Base-by-base conservation (phyloP, 2,329 filamentous ascomycete genomes). In the Venturia pyrina region DNA sequence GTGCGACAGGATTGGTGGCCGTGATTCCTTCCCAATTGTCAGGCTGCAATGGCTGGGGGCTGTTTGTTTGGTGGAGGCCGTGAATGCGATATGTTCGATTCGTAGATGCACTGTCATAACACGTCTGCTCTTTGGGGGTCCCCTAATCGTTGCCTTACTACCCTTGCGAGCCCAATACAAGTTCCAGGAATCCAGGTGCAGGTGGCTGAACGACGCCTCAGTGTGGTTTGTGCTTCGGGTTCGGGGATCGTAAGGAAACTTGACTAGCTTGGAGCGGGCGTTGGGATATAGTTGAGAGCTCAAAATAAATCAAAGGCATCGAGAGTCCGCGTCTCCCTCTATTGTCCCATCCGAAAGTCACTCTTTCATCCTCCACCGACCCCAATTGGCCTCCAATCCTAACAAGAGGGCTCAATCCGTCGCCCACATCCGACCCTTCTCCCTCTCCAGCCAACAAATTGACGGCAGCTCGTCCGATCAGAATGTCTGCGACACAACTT, bases 401-500 rank as follows among this genome's bases (percentile, higher is more conserved):
- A n/a, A 19, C 17, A 11, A 59, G 15, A 37, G 32, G 53, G 53
- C 32, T 19, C 32, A 59, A 34, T 59, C 28, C 19, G 17, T 37
- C 28, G 53, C 53, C 53, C 15, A 37, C 1, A 34, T 44, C n/a
- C 44, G 53, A 41, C 19, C 64, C 53, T 48, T 57, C 57, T 66
- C 43, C 37, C 43, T 62, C 59, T 65, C 50, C 44, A 19, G 28
- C 46, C 63, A 43, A 44, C 63, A 21, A 53, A 46, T 44, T 24
- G 17, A 34, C 46, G 2, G 28, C 28, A 32, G 61, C 34, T 15
- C 44, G 63, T 48, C 41, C 41, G 57, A 66, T 37, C 41, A 62
- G n/a, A 62, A 66, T 66, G 64, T 59, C 57, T 41, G 53, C 64
- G n/a, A 64, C 43, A 28, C 40, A 53, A 13, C 53, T 66, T 21